These are phyloP conservation scores for Paraphysoderma sedebokerense DNA, from an alignment of 371 early-diverging fungal genomes.

Conservation along the genomic window DNA sequence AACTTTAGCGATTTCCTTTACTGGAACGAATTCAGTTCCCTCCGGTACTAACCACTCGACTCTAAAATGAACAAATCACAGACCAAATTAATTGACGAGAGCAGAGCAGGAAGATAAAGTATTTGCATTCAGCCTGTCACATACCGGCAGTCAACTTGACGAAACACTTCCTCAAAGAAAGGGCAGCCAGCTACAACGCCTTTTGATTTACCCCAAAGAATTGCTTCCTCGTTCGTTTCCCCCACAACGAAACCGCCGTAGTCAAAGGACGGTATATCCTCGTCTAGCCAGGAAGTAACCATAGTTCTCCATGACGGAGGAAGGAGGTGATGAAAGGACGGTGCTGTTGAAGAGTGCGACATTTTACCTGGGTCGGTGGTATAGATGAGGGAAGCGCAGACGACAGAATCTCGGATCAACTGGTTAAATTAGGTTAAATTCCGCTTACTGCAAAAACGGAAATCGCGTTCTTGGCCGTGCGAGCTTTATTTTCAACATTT, in stretches of 20 bases:
- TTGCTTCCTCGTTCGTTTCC: constrained; percentile 60
- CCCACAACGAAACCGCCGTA: constrained; percentile 94
- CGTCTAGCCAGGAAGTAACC: constrained; percentile 65
- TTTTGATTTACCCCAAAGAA: constrained; percentile 60
- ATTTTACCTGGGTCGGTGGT: too few relatives aligned
- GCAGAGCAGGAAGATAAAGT: too few relatives aligned
- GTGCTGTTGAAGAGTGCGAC: too few relatives aligned
- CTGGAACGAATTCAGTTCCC: constrained; percentile 38
- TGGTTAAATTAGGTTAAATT: too few relatives aligned
- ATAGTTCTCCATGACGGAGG: constrained; percentile 47
- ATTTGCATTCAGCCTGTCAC: not conserved
- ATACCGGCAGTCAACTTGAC: constrained; percentile 70
- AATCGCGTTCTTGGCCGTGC: too few relatives aligned
- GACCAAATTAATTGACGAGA: not conserved
- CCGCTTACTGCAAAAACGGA: too few relatives aligned
- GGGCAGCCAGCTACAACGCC: constrained; percentile 90
- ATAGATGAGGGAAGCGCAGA: too few relatives aligned
- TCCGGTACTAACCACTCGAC: constrained; percentile 73
- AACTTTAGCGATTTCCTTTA: constrained; percentile 56
- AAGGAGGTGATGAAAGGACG: constrained; percentile 41
- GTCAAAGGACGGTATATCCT: constrained; percentile 93
- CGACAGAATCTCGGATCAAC: too few relatives aligned
- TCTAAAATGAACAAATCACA: constrained; percentile 12
- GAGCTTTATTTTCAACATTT: too few relatives aligned
- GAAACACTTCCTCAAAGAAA: constrained; percentile 87